Base-by-base conservation (phyloP, 2,329 filamentous ascomycete species). In the Calonectria henricotiae region DNA sequence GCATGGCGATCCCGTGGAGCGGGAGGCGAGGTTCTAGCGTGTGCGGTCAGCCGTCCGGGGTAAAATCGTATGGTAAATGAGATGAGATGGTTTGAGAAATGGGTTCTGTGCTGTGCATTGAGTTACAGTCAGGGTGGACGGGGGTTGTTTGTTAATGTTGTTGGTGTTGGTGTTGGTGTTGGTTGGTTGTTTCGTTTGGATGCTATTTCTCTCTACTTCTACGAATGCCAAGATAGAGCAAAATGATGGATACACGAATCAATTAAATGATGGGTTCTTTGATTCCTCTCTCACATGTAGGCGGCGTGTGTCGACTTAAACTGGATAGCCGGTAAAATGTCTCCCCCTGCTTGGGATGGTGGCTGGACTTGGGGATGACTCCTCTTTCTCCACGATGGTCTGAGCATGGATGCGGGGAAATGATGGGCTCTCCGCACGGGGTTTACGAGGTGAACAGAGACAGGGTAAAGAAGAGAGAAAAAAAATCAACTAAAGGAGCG, bases 341-440 rank as follows among this genome's bases (percentile, higher is more conserved):
- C 27, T 44, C 51, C 23, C 9, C 32, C 43, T 44, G 17, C 9
- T 37, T 17, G 5, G 15, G 49, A 23, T n/a, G 27, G 32, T 35
- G 49, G 51, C 32, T 25, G 47, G 62, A 49, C 60, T 68, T 68
- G 54, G 62, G 62, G 67, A 54, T 54, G 37, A n/a, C 51, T 61
- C 49, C 51, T 51, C 32, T 43, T 69, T 69, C 67, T 69, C 67
- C 67, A 65, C 67, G 67, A 69, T 65, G 54, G 44, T 43, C 61
- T 62, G 43, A 12, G 41, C 44, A 17, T 32, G 62, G 62, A 55
- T 69, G 67, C 67, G 67, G 67, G 67, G 67, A 69, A 69, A 62
- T 44, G 32, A 63, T 15, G 62, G 30, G 44, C 51, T 47, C 67
- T 65, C 62, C 62, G 62, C 62, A 65, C 44, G 62, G 37, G 58